Evolutionary conservation across 2,329 filamentous ascomycete genomes (phyloP), one percentile per base, ranked within the genome.

Genomic region (Aurifilum marmelostoma): DNA sequence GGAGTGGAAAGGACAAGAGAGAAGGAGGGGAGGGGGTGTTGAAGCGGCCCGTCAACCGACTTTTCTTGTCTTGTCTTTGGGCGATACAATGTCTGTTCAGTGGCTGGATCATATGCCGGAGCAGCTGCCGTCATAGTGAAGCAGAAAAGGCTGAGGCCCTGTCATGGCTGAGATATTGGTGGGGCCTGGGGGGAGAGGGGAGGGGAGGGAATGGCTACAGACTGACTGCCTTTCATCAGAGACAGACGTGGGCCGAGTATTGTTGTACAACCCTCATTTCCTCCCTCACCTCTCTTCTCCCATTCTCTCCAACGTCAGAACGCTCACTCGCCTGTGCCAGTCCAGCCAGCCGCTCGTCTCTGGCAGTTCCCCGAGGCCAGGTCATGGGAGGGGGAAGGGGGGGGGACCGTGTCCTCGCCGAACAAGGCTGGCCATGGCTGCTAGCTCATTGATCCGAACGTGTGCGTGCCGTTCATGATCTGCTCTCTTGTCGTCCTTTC

Each of bases 381-480:
- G 34, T 3, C 34, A 34, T 60, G 8, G n/a, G n/a, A 18, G 3
- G 56, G 56, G 12, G 37, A 12, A 39, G 34, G 27, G 29, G 29
- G 16, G 21, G 21, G 58, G 18, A 32, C 39, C 58, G 2, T 29
- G n/a, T 41, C 32, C 59, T 63, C 61, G 61, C 34, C 61, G 61
- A 50, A 39, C 61, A 62, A 62, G 61, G n/a, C 61, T 24, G 24
- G n/a, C 29, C 12, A 34, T n/a, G n/a, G n/a, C n/a, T n/a, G 34
- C 34, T 34, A 63, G 60, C 60, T 47, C 60, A 24, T n/a, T 41
- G 59, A 21, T 2, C 59, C 59, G 59, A 34, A n/a, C n/a, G n/a
- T n/a, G n/a, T 37, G 41, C 34, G 34, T 41, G 34, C 59, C 59
- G 21, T 29, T 27, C n/a, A 8, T 41, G 18, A 60, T 32, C 14